These are phyloP conservation scores for Pharus latifolius DNA, from an alignment of 176 grass and related monocot species.

Conservation along the genomic window DNA sequence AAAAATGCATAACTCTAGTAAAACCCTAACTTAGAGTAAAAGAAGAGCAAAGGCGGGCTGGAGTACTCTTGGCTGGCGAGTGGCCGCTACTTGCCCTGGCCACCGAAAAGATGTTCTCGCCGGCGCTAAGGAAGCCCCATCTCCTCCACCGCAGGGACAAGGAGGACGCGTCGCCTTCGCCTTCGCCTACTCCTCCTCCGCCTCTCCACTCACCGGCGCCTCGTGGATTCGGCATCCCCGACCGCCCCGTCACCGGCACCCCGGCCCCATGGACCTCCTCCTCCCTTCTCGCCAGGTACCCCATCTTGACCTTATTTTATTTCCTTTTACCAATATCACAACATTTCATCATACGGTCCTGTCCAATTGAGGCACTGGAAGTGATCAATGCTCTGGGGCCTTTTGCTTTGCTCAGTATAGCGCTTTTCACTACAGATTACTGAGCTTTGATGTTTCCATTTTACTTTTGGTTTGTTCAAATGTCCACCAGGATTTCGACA, in stretches of 20 bases:
- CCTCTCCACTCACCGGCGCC: conserved; percentile 15
- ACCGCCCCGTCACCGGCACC: conserved; percentile 67
- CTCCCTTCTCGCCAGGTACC: conserved; percentile 70
- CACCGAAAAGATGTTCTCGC: conserved; percentile 64
- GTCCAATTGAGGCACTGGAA: neutral
- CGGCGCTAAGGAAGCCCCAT: conserved; percentile 65
- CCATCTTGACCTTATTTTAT: neutral
- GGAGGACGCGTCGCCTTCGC: conserved; percentile 19
- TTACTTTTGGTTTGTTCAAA: neutral
- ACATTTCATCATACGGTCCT: neutral
- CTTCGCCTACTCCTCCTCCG: neutral
- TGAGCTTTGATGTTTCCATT: neutral
- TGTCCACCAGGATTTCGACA: conserved; percentile 50
- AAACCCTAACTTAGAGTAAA: conserved; percentile 41
- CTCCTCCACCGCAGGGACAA: conserved; percentile 26
- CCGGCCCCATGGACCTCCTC: conserved; percentile 75
- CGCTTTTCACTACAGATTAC: neutral
- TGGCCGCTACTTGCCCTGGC: neutral
- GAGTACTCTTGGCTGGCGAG: no score
- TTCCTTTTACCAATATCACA: neutral
- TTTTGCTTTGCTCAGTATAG: neutral
- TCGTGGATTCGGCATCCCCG: conserved; percentile 28
- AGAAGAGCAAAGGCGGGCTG: no score
- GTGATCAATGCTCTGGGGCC: neutral
- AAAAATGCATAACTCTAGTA: conserved; percentile 13